A percentile compares a stretch with the other conserved stretches of the same genome.
These are phyloP conservation scores for Yamadazyma olivae DNA, from an alignment of 805 yeast species.

Conservation along the genomic window DNA sequence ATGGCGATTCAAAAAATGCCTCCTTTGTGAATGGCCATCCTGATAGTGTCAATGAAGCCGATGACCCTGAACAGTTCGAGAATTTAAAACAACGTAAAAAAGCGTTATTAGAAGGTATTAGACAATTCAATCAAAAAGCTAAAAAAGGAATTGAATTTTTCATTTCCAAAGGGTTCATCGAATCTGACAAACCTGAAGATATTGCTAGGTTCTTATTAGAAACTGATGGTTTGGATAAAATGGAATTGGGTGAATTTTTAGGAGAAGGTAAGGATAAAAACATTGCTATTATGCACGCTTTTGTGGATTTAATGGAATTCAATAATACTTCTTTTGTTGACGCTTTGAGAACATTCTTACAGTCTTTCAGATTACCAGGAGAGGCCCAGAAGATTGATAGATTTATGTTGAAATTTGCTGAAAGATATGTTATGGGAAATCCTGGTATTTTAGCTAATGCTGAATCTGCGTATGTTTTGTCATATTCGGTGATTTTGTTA, in stretches of 20 bases:
- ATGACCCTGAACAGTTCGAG: constrained; percentile 84
- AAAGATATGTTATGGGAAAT: constrained; percentile 82
- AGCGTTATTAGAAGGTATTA: constrained; percentile 71
- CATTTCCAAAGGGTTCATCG: constrained; percentile 60
- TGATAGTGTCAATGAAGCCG: constrained; percentile 37
- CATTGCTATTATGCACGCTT: constrained; percentile 85
- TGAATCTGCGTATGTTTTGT: constrained; percentile 88
- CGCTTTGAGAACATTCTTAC: constrained; percentile 81
- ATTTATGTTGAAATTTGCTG: constrained; percentile 95
- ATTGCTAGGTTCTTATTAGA: constrained; percentile 72
- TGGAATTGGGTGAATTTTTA: constrained; percentile 83
- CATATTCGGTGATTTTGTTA: constrained; percentile 88
- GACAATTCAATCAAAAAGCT: constrained; percentile 81
- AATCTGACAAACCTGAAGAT: constrained; percentile 55
- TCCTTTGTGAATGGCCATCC: constrained; percentile 17
- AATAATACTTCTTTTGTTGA: constrained; percentile 67
- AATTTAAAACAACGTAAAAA: constrained; percentile 79
- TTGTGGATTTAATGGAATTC: constrained; percentile 86
- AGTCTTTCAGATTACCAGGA: constrained; percentile 91
- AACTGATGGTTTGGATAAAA: constrained; percentile 76
- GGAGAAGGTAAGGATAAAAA: constrained; percentile 85
- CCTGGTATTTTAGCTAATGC: constrained; percentile 88
- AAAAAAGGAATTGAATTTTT: constrained; percentile 71
- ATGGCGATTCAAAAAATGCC: constrained; percentile 22
- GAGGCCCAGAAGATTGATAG: constrained; percentile 98